phyloP scores from a whole-genome alignment of 2,329 filamentous ascomycete species.

The Dactylellina parvicollis region DNA sequence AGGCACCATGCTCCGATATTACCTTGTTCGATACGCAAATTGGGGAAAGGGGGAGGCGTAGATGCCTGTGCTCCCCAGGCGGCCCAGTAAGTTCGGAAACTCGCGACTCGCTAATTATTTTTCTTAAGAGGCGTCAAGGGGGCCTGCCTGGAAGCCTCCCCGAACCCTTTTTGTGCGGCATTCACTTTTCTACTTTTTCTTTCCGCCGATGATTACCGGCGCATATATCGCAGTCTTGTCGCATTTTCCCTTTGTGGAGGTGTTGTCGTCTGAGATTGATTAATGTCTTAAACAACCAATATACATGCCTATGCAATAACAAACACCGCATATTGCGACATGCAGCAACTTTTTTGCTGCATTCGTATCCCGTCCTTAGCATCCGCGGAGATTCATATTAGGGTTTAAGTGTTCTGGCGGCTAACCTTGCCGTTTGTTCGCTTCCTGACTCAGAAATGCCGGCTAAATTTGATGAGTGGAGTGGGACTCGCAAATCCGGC shows the following conservation, averaged over 20 bases:
- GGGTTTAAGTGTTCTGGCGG: background rate
- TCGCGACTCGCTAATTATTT: constrained; percentile 38
- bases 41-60: constrained; percentile 49
- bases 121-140: background rate
- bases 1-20: constrained; percentile 8
- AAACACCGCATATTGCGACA: background rate
- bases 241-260: too few relatives aligned
- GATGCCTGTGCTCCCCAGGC: constrained; percentile 42
- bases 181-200: background rate
- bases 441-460: background rate
- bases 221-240: too few relatives aligned
- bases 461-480: background rate
- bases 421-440: background rate
- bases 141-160: background rate
- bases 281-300: constrained; percentile 11
- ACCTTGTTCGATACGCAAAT: constrained; percentile 16
- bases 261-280: background rate
- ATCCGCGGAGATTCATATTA: background rate
- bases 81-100: constrained; percentile 37
- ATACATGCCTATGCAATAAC: background rate
- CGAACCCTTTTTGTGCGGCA: constrained; percentile 15
- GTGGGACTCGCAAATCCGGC: too few relatives aligned
- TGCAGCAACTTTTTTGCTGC: background rate
- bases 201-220: background rate
- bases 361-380: background rate